These are phyloP conservation scores for Nemania sp. DNA, from an alignment of 2,329 filamentous ascomycete species.

Conservation along the genomic window DNA sequence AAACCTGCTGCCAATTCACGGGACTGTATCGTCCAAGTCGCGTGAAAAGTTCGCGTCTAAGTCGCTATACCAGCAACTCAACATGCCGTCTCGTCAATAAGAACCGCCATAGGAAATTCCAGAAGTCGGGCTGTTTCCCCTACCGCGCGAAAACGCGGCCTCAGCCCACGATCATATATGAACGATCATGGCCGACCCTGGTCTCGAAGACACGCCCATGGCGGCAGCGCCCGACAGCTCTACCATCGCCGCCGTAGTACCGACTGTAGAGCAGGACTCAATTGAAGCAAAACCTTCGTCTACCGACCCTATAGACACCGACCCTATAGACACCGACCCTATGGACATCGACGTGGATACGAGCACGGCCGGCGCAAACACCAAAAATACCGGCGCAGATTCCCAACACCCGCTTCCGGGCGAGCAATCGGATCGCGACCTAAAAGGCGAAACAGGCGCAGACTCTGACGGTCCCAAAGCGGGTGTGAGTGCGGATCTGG, in stretches of 20 bases:
- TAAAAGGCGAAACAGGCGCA: not conserved
- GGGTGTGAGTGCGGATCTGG: too few relatives aligned
- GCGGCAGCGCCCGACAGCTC: not conserved
- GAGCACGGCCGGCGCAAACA: slow-evolving; percentile 15
- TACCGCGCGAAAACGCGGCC: not conserved
- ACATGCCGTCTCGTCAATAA: slow-evolving; percentile 1
- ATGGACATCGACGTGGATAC: not conserved
- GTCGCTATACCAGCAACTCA: not conserved
- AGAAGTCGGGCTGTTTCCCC: not conserved
- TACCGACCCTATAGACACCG: slow-evolving; percentile 23
- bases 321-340: slow-evolving; percentile 27
- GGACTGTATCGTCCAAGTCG: not conserved
- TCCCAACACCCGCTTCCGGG: slow-evolving; percentile 24
- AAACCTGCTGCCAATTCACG: not conserved
- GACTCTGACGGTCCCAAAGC: too few relatives aligned
- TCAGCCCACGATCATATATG: not conserved
- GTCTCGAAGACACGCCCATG: slow-evolving; percentile 6
- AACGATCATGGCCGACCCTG: slow-evolving; percentile 20
- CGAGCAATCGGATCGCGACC: slow-evolving; percentile 14
- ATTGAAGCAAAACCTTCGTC: slow-evolving; percentile 49
- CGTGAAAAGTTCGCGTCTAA: not conserved
- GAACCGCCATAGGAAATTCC: slow-evolving; percentile 2
- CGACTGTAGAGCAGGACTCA: slow-evolving; percentile 45
- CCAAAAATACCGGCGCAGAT: not conserved
- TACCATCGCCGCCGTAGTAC: not conserved